Evolutionary conservation across 352 stramenopile species (phyloP).

Genomic region (Pseudoperonospora humuli): DNA sequence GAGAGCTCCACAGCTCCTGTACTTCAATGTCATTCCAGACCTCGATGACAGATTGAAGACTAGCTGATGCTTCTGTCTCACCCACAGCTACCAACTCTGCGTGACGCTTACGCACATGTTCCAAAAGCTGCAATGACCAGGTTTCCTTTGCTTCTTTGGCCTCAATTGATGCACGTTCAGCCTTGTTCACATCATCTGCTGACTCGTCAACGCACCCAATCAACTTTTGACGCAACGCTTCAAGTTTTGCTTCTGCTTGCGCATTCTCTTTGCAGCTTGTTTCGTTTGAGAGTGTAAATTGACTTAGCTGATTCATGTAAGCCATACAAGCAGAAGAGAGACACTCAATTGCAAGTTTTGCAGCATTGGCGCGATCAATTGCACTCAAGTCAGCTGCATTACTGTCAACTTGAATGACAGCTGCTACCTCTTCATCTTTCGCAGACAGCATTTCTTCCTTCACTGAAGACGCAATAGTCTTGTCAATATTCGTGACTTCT

Average conservation of each 20-base stretch:
- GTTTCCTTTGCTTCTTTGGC: conserved; percentile 25
- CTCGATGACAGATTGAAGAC: conserved; percentile 25
- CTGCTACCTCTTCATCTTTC: conserved; percentile 19
- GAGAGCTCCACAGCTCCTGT: conserved; percentile 21
- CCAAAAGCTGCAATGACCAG: conserved; percentile 23
- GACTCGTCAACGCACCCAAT: conserved; percentile 8
- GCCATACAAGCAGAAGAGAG: conserved; percentile 32
- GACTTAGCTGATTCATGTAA: conserved; percentile 34
- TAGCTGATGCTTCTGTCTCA: conserved; percentile 28
- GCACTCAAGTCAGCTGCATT: conserved; percentile 15
- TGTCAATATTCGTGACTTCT: conserved; percentile 5
- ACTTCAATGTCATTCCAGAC: conserved; percentile 35
- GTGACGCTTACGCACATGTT: conserved; percentile 25
- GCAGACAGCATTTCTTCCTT: conserved; percentile 12
- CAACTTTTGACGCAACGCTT: conserved; percentile 22
- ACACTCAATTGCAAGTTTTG: conserved; percentile 33
- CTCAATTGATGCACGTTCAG: conserved; percentile 17
- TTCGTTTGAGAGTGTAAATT: conserved; percentile 16
- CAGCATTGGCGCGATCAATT: conserved; percentile 27
- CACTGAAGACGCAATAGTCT: conserved; percentile 12
- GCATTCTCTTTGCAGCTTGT: conserved; percentile 11
- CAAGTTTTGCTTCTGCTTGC: conserved; percentile 16
- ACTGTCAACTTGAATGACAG: conserved; percentile 14
- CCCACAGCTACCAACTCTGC: conserved; percentile 22
- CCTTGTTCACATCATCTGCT: conserved; percentile 16